Percentiles rank a stretch among this genome's conserved stretches.
Evolutionary conservation across 345 rosid species (phyloP).

Genomic region (Salix purpurea): DNA sequence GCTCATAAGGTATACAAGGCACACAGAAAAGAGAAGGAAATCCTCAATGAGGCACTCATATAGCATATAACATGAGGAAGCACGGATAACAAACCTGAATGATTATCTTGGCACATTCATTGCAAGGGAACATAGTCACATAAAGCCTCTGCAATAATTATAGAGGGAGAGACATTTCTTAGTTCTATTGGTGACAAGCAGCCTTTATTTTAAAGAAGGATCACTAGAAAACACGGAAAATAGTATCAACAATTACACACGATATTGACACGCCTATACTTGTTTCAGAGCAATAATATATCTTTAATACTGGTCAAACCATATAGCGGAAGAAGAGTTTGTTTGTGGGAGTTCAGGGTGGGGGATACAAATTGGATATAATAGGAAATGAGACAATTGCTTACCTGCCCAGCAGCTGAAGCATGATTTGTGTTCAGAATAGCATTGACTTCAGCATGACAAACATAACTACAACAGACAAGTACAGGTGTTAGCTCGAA

Average conservation of each 20-base stretch:
- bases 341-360: background rate
- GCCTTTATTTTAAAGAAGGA: background rate
- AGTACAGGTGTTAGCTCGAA: background rate
- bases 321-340: background rate
- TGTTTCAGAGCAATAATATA: background rate
- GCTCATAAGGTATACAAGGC: background rate
- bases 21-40: background rate
- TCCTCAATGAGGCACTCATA: background rate
- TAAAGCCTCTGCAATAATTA: constrained; percentile 74
- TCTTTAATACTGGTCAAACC: background rate
- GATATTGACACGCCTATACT: background rate
- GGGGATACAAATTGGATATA: background rate
- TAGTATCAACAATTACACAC: background rate
- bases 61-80: constrained; percentile 3
- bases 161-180: constrained; percentile 3
- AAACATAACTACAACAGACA: constrained; percentile 62
- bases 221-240: background rate
- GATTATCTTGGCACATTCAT: constrained; percentile 95
- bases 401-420: constrained; percentile 82
- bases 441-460: constrained; percentile 98
- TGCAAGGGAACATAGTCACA: constrained; percentile 99
- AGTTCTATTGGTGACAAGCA: background rate
- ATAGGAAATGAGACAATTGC: constrained; percentile 4
- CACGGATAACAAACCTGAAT: constrained; percentile 59
- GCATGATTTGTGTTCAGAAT: constrained; percentile 92